These are phyloP conservation scores for Cladochytrium tenue DNA, from an alignment of 371 early-diverging fungal species.

Conservation along the genomic window DNA sequence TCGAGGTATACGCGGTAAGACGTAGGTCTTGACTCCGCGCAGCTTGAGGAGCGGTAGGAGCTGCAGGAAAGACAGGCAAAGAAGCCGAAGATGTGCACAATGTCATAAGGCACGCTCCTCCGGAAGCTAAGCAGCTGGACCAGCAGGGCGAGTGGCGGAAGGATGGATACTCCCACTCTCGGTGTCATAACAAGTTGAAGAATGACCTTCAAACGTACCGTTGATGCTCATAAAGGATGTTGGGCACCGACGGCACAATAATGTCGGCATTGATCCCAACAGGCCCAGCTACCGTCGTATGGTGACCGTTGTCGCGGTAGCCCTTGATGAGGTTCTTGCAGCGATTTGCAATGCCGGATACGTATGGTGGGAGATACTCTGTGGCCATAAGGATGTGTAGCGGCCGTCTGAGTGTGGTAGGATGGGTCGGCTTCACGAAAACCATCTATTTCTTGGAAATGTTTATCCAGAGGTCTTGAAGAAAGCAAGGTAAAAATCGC, in stretches of 20 bases:
- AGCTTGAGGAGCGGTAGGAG: slow-evolving; percentile 38
- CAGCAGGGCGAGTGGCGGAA: slow-evolving; percentile 40
- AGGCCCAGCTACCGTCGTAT: slow-evolving; percentile 40
- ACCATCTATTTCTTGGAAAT: too few species aligned
- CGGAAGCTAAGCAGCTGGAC: slow-evolving; percentile 38
- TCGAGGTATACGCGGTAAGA: slow-evolving; percentile 53
- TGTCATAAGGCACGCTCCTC: slow-evolving; percentile 40
- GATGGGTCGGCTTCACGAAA: too few species aligned
- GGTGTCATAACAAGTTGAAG: background rate
- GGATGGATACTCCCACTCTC: slow-evolving; percentile 38
- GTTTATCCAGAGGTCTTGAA: too few species aligned
- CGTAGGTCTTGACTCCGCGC: slow-evolving; percentile 46
- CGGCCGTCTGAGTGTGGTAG: too few species aligned
- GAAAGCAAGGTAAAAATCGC: too few species aligned
- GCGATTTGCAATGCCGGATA: slow-evolving; percentile 53
- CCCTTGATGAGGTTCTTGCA: slow-evolving; percentile 47
- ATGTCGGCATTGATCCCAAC: slow-evolving; percentile 42
- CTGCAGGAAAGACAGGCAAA: slow-evolving; percentile 35
- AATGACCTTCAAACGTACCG: slow-evolving; percentile 18
- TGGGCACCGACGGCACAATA: slow-evolving; percentile 35
- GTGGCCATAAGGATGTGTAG: slow-evolving; percentile 48
- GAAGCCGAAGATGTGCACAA: slow-evolving; percentile 43
- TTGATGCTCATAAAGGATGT: slow-evolving; percentile 41
- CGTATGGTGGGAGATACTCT: slow-evolving; percentile 52
- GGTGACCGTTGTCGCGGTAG: slow-evolving; percentile 42